These are phyloP conservation scores for Aphanocladium album DNA, from an alignment of 2,329 filamentous ascomycete genomes.

Conservation along the genomic window DNA sequence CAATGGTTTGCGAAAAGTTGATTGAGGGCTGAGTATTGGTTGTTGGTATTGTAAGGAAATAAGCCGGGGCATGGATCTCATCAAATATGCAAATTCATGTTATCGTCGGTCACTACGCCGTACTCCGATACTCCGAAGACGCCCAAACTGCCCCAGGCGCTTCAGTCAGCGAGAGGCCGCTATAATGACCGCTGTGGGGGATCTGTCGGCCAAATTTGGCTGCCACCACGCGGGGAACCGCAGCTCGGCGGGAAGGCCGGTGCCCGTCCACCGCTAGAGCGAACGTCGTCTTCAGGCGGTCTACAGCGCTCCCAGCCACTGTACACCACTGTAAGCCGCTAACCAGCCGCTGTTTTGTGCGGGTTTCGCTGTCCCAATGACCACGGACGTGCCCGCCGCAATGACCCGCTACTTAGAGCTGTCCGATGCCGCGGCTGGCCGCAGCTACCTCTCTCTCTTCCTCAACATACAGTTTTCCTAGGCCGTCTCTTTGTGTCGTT, in stretches of 20 bases:
- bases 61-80: neutral
- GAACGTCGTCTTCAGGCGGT: neutral
- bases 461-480: too few species aligned
- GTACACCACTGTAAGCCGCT: neutral
- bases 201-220: neutral
- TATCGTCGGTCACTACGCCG: neutral
- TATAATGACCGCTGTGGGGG: neutral
- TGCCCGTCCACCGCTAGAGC: neutral
- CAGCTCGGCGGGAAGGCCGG: constrained; percentile 8
- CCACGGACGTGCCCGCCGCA: neutral
- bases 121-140: neutral
- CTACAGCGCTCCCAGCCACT: neutral
- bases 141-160: neutral
- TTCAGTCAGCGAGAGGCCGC: neutral
- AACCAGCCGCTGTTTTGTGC: neutral
- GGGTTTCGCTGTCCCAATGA: neutral
- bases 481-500: neutral
- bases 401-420: constrained; percentile 4
- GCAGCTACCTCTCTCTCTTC: neutral
- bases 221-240: neutral
- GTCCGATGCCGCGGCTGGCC: neutral
- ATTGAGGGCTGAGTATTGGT: neutral
- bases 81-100: too few species aligned
- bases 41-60: neutral
- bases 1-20: neutral